phyloP scores from a whole-genome alignment of 257 asterid genomes.

The Penstemon eatonii region DNA sequence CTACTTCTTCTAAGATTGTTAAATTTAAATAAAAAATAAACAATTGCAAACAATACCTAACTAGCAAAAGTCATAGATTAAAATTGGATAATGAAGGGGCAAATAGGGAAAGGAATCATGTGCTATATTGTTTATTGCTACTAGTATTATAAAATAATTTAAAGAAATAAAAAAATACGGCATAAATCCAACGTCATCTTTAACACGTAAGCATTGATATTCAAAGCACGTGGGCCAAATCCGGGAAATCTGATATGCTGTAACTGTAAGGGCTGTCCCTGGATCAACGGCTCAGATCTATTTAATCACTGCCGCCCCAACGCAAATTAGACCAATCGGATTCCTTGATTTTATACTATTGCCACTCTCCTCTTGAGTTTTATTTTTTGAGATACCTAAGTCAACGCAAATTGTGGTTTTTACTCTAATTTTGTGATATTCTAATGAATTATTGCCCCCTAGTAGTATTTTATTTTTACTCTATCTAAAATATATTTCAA shows the following conservation, averaged over 20 bases:
- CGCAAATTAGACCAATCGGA: background rate
- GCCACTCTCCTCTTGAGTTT: slow-evolving; percentile 7
- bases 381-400: background rate
- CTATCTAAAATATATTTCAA: too few species aligned
- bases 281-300: slow-evolving; percentile 20
- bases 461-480: too few species aligned
- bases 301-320: slow-evolving; percentile 22
- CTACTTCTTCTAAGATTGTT: too few species aligned
- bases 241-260: background rate
- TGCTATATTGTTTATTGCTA: too few species aligned
- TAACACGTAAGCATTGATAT: background rate
- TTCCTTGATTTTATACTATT: slow-evolving; percentile 7
- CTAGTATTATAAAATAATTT: too few species aligned
- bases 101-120: too few species aligned
- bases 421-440: background rate
- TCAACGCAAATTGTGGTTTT: background rate
- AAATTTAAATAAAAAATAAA: too few species aligned
- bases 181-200: slow-evolving; percentile 1
- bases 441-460: background rate
- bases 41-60: too few species aligned
- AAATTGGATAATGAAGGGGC: too few species aligned
- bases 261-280: background rate
- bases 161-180: too few species aligned
- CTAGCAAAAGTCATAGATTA: too few species aligned
- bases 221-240: slow-evolving; percentile 23